These are phyloP conservation scores for Trichoderma pleuroti DNA, from an alignment of 2,329 filamentous ascomycete species.

Conservation along the genomic window DNA sequence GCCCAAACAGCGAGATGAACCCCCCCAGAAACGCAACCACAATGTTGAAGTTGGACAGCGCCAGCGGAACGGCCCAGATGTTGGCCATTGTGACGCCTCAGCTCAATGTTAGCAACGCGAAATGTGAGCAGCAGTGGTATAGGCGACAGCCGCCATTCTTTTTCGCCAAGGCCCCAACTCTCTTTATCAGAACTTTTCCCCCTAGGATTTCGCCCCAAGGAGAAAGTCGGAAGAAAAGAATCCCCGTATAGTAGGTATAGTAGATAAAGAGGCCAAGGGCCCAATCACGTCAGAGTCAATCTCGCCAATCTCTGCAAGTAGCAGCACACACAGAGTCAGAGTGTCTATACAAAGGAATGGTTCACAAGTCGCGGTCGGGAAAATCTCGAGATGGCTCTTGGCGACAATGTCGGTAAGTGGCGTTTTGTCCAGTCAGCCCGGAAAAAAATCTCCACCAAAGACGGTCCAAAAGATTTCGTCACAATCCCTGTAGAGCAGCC, in stretches of 20 bases:
- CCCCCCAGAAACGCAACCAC: slow-evolving; percentile 76
- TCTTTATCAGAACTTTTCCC: not conserved
- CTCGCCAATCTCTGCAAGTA: not conserved
- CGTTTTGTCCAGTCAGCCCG: not conserved
- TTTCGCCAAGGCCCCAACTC: not conserved
- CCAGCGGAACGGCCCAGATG: slow-evolving; percentile 44
- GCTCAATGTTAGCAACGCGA: slow-evolving; percentile 24
- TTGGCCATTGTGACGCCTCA: slow-evolving; percentile 22
- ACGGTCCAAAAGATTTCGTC: not conserved
- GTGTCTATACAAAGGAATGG: not conserved
- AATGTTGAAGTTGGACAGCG: slow-evolving; percentile 77
- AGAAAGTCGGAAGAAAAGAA: not conserved
- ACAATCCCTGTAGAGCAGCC: not conserved
- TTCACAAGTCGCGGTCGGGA: not conserved
- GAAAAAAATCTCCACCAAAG: not conserved
- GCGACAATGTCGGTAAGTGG: not conserved
- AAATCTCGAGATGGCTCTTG: not conserved
- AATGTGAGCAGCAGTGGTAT: not conserved
- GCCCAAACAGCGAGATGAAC: slow-evolving; percentile 84
- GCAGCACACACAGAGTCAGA: not conserved
- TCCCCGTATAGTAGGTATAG: too few relatives aligned
- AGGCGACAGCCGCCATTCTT: slow-evolving; percentile 16
- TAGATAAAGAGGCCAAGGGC: not conserved
- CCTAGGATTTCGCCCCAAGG: not conserved
- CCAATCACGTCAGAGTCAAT: not conserved